Conservation (phyloP, 164 flowering plant genomes). For the Houttuynia cordata region DNA sequence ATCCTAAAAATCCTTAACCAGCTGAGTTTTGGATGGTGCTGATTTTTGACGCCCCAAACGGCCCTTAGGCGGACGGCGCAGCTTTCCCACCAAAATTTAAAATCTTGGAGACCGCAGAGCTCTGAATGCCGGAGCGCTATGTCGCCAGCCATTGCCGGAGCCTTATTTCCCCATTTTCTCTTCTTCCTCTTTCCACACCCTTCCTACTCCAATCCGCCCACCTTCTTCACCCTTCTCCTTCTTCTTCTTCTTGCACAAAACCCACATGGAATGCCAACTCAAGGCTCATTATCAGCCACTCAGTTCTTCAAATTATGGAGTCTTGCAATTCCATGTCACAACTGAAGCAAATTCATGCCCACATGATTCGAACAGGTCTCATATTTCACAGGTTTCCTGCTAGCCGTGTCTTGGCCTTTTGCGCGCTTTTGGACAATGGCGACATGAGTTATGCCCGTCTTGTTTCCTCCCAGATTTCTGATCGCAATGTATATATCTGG, state of each 20-base stretch:
- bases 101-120: neutral
- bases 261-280: constrained; percentile 11
- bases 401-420: constrained; percentile 49
- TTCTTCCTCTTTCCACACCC: neutral
- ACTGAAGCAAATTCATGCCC: constrained; percentile 59
- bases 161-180: neutral
- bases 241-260: constrained; percentile 1
- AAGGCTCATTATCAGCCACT: constrained; percentile 16
- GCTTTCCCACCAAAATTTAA: constrained; percentile 3
- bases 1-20: no score
- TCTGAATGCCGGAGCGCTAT: neutral
- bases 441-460: constrained; percentile 7
- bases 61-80: no score
- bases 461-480: constrained; percentile 3
- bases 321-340: constrained; percentile 44
- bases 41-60: no score
- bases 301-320: constrained; percentile 36
- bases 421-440: constrained; percentile 43
- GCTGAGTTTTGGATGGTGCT: no score
- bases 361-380: constrained; percentile 45
- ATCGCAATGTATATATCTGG: constrained; percentile 8
- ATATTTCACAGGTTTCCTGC: constrained; percentile 40
- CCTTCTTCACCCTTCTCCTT: neutral
- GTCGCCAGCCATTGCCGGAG: neutral
- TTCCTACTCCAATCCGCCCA: neutral